Percentiles rank a stretch among this genome's conserved stretches.
phyloP scores from a whole-genome alignment of 768 basidiomycete species.

The Russula virescens region DNA sequence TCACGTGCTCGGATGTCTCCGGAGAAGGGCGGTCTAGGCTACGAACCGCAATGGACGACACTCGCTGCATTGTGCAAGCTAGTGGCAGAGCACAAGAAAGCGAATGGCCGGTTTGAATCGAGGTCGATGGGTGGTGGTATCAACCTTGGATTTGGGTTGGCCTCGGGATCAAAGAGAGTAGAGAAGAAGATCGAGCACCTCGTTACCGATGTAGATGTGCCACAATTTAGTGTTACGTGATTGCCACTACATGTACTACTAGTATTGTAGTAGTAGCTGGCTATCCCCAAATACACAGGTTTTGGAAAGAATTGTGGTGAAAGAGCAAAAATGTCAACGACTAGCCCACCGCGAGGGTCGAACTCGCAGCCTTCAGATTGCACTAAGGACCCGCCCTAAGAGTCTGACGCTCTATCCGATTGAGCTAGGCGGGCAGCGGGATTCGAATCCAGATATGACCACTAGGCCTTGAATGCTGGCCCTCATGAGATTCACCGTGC shows the following conservation, averaged over 20 bases:
- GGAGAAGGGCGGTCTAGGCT: slow-evolving; percentile 36
- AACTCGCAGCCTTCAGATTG: slow-evolving; percentile 58
- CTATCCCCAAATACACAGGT: too few relatives aligned
- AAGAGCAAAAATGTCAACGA: background rate
- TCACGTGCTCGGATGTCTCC: slow-evolving; percentile 34
- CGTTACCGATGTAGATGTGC: slow-evolving; percentile 9
- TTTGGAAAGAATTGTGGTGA: too few relatives aligned
- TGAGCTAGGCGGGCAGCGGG: slow-evolving; percentile 52
- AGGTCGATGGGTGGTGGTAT: slow-evolving; percentile 28
- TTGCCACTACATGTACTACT: too few relatives aligned
- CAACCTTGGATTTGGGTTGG: slow-evolving; percentile 26
- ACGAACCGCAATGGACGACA: slow-evolving; percentile 30
- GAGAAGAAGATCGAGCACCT: slow-evolving; percentile 27
- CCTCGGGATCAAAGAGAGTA: slow-evolving; percentile 27
- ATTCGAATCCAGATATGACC: too few relatives aligned
- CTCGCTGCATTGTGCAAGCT: slow-evolving; percentile 35
- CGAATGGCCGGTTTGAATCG: slow-evolving; percentile 27
- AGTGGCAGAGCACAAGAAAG: slow-evolving; percentile 30
- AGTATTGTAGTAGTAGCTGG: too few relatives aligned
- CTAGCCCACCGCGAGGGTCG: slow-evolving; percentile 60
- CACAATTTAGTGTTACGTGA: background rate
- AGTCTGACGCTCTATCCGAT: slow-evolving; percentile 66
- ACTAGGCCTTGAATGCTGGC: background rate
- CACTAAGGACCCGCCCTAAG: slow-evolving; percentile 34
- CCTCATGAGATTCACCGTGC: too few relatives aligned